phyloP scores from a whole-genome alignment of 805 yeast genomes.

The Candida qinlingensis region DNA sequence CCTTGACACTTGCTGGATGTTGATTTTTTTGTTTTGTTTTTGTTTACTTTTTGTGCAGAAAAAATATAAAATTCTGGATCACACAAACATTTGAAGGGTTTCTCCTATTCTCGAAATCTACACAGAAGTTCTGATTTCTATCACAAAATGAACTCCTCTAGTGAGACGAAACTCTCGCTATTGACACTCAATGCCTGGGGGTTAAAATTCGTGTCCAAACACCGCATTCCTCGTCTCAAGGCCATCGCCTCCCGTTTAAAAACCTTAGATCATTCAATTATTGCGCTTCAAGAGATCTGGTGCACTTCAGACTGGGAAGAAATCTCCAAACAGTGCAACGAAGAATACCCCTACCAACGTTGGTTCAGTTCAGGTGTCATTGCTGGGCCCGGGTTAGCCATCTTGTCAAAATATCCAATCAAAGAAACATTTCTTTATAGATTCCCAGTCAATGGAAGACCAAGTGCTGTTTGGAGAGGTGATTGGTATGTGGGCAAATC shows the following conservation, averaged over 20 bases:
- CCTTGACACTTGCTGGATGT: background rate
- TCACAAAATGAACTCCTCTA: background rate
- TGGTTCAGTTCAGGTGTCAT: constrained; percentile 78
- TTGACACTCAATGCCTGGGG: constrained; percentile 88
- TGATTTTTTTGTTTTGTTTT: background rate
- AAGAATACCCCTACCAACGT: constrained; percentile 57
- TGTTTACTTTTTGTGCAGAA: background rate
- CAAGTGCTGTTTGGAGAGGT: constrained; percentile 89
- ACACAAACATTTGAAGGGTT: background rate
- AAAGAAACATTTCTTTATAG: constrained; percentile 71
- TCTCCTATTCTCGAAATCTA: background rate
- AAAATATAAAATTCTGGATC: no score
- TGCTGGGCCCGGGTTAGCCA: constrained; percentile 89
- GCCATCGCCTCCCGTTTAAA: constrained; percentile 65
- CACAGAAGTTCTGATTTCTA: background rate
- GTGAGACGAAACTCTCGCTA: constrained; percentile 33
- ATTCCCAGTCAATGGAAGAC: constrained; percentile 90
- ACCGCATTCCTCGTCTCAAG: constrained; percentile 53
- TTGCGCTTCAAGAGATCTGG: constrained; percentile 97
- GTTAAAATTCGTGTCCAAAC: constrained; percentile 73
- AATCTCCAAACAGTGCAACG: constrained; percentile 40
- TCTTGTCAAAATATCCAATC: constrained; percentile 81
- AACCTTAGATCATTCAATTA: constrained; percentile 59
- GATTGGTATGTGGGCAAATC: constrained; percentile 98
- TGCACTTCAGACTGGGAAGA: constrained; percentile 76